Base-by-base conservation (phyloP, 371 early-diverging fungal genomes). In the Chytridium lagenaria region DNA sequence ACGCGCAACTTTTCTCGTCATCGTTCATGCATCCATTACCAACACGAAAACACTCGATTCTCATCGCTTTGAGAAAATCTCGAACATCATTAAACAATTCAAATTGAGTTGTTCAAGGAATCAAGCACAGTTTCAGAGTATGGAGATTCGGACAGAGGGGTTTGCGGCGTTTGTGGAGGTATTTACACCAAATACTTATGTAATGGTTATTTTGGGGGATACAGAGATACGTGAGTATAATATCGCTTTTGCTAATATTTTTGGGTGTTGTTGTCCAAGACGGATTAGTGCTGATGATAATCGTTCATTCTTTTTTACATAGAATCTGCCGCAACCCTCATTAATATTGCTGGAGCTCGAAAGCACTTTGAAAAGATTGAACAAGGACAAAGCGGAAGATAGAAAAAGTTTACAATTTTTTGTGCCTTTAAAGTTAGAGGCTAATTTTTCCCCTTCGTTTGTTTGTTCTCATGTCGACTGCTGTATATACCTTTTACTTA, bases 11-110 rank as follows among this genome's bases (percentile, higher is more conserved):
- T 96, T 98, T 78, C 83, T 98, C 67, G 96, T 96, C 23, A 95
- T 98, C 73, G 92, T 94, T 12, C 92, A 92, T 72, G 82, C 92
- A 22, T 86, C 92, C 16, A 5, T n/a, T n/a, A 15, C 38, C 12
- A 5, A 40, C 23, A 5, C 37, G 15, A 23, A 10, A 10, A 28
- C 61, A 22, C 69, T 74, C 1, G 93, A 92, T 70, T 77, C 85
- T 0, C 92, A 95, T 73, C 91, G 95, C 50, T 96, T 95, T 77
- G 95, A 96, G 81, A 92, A 93, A 80, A 91, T 97, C 16, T 93
- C 93, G 74, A 95, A 95, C 79, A 93, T 93, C 57, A 95, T 98
- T 84, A 98, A 98, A 79, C 93, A 92, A 78, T 96, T 95, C 78
- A 94, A 95, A 73, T 83, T 94, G 33, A 90, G 92, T 44, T 95